A percentile compares a stretch with the other conserved stretches of the same genome.
These are phyloP conservation scores for Gossypium herbaceum DNA, from an alignment of 345 rosid genomes.

Conservation along the genomic window DNA sequence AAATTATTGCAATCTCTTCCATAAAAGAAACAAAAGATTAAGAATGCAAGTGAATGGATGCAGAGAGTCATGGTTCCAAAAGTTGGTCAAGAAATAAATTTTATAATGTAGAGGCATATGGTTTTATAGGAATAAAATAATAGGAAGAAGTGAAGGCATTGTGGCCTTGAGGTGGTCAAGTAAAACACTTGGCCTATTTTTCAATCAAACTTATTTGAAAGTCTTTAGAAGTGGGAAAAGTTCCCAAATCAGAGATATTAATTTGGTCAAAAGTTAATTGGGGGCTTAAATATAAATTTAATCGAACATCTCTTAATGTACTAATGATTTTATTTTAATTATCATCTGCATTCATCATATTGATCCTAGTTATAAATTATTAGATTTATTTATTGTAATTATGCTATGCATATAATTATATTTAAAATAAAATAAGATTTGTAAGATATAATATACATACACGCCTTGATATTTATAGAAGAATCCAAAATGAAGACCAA, in stretches of 20 bases:
- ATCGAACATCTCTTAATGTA: not conserved
- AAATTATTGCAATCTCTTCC: not conserved
- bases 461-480: no score
- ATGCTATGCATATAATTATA: no score
- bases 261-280: not conserved
- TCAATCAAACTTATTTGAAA: not conserved
- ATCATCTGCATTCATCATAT: no score
- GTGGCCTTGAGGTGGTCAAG: slow-evolving; percentile 8
- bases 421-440: no score
- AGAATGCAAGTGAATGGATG: not conserved
- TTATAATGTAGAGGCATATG: not conserved
- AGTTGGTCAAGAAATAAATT: slow-evolving; percentile 3
- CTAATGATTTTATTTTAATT: no score
- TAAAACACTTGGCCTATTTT: not conserved
- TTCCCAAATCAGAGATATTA: not conserved
- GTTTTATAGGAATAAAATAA: not conserved
- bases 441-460: no score
- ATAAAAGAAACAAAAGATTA: no score
- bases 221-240: slow-evolving; percentile 4
- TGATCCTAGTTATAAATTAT: no score
- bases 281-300: not conserved
- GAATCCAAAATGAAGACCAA: no score
- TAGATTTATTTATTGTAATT: no score
- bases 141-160: not conserved
- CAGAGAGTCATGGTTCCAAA: not conserved